Evolutionary conservation across 1,284 basidiomycete species (phyloP), one percentile per base, ranked within the genome.

Genomic region (Ganoderma boninense): DNA sequence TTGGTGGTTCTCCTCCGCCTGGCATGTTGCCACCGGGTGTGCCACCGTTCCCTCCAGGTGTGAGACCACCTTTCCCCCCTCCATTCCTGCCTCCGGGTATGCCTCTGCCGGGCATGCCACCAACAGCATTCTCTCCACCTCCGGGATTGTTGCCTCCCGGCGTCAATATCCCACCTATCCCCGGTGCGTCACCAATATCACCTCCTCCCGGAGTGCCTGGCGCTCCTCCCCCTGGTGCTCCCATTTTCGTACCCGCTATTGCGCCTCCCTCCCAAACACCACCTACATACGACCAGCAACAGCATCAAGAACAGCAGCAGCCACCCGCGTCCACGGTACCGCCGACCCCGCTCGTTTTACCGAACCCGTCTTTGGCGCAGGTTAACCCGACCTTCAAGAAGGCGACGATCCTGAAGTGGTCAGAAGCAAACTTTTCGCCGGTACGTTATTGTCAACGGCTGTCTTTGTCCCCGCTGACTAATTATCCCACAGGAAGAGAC

Each of bases 321-420:
- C 64, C 43, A 46, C 4, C 70, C 6, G 18, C 60, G 4, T 72
- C 76, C 8, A 57, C 68, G 29, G 67, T 65, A 18, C 61, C 74
- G 0, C 71, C 73, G 1, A 74, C 77, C 20, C 72, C 73, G 68
- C 84, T 90, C 20, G 86, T 82, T 18, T 79, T 92, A 70, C 90
- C 92, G 13, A 86, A 91, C 78, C 83, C 87, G 42, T 79, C 85
- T 29, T 77, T 91, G 73, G 83, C 85, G 59, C 90, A 94, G 82
- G 89, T 85, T 43, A 91, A 92, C 77, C 87, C 90, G 10, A 85
- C 88, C 2, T 90, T 94, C 79, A 95, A 95, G 86, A 93, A 95
- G 78, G 84, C 86, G 13, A 94, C 92, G 7, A 84, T 87, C n/a
- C 83, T 95, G 62, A 92, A 95, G 78, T 94, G 91, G 80, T 81